Conservation (phyloP, 768 basidiomycete species). For the Lenzites betulinus region DNA sequence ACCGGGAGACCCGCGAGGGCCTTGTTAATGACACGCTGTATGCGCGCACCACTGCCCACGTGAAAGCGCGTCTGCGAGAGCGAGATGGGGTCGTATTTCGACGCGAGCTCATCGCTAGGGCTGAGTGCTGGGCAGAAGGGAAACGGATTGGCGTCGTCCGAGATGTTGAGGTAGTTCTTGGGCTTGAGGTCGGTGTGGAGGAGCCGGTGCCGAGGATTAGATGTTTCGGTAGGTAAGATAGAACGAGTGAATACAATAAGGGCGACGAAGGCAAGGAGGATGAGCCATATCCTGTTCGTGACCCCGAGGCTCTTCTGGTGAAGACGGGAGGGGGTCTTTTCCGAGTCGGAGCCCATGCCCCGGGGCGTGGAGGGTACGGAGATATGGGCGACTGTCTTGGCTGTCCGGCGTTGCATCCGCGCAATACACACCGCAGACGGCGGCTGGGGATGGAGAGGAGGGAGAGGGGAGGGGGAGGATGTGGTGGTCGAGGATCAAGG, state of each 20-base stretch:
- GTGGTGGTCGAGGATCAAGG: conserved; percentile 2
- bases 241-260: conserved; percentile 60
- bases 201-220: conserved; percentile 31
- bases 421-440: conserved; percentile 8
- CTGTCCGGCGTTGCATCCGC: conserved; percentile 62
- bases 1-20: conserved; percentile 84
- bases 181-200: conserved; percentile 52
- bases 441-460: conserved; percentile 1
- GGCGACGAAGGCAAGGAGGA: conserved; percentile 53
- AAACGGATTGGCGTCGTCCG: conserved; percentile 67
- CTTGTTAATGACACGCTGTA: conserved; percentile 81
- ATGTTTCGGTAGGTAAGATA: conserved; percentile 43
- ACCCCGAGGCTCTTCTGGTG: conserved; percentile 61
- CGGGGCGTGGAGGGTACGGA: conserved; percentile 44
- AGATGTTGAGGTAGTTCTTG: conserved; percentile 81
- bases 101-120: conserved; percentile 75
- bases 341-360: conserved; percentile 48
- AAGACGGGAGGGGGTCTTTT: conserved; percentile 52
- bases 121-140: conserved; percentile 90
- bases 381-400: conserved; percentile 59
- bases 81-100: conserved; percentile 73
- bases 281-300: conserved; percentile 69
- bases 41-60: conserved; percentile 75
- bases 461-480: conserved; percentile 10
- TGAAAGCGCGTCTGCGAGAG: conserved; percentile 78